Base-by-base conservation (phyloP, 2,329 filamentous ascomycete species). In the Cordyceps pruinosa region DNA sequence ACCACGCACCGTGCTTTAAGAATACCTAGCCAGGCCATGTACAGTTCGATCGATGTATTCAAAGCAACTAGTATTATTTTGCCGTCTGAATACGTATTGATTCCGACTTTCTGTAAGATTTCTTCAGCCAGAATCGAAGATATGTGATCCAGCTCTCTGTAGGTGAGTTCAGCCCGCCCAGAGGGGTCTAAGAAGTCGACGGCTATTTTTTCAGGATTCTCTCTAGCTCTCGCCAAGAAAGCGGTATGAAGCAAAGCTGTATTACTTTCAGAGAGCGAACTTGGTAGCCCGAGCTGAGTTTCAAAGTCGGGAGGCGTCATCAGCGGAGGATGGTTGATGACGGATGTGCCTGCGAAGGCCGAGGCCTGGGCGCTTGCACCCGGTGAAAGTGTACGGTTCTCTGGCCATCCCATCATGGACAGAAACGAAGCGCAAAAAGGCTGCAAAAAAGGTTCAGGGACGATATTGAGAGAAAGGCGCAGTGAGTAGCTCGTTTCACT, bases 1-100 rank as follows among this genome's bases (percentile, higher is more conserved):
- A 49, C 46, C 46, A 49, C 46, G 46, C 46, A 49, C 10, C 46
- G 30, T 17, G 46, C 46, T 49, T 37, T 49, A 25, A 49, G 46
- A 49, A 49, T 37, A n/a, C 46, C 46, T 26, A 49, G 28, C 46
- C 46, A 49, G 46, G 46, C 28, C n/a, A 37, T 49, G 21, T 49
- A 49, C 30, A 49, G 12, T 37, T 49, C 46, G 10, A 25, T 19
- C n/a, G 46, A 49, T 34, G 46, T 49, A 17, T 37, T 37, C 32
- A 49, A 49, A 25, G 46, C 46, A n/a, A 49, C 46, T 25, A 37
- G 15, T 35, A 49, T 37, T 15, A 37, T 49, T 37, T 25, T 37
- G 6, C 15, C 46, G 4, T 49, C 30, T 35, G 10, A n/a, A 37
- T 26, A 30, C 30, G 46, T n/a, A 37, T 23, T n/a, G 30, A n/a